A percentile compares a stretch with the other conserved stretches of the same genome.
These are phyloP conservation scores for Dendrobium nobile DNA, from an alignment of 106 monocot genomes.

Conservation along the genomic window DNA sequence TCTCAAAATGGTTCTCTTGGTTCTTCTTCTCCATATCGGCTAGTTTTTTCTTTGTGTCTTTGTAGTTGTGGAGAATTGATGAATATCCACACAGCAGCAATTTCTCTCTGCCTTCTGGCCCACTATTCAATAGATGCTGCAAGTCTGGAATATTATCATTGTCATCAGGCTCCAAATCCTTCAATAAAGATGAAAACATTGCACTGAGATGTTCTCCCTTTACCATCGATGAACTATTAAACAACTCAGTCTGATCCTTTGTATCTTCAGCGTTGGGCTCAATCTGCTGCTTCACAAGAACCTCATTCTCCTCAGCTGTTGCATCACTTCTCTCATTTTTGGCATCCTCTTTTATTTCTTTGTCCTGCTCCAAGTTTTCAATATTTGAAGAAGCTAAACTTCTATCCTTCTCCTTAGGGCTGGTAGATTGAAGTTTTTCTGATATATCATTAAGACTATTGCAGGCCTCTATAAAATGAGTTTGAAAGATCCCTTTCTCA, in stretches of 20 bases:
- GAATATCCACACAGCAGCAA: conserved; percentile 56
- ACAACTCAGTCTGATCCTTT: not conserved
- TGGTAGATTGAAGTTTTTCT: conserved; percentile 21
- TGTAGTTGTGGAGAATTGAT: conserved; percentile 55
- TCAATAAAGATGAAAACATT: not conserved
- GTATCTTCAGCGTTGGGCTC: conserved; percentile 12
- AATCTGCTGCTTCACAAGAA: not conserved
- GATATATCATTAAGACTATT: conserved; percentile 17
- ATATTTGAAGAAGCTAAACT: not conserved
- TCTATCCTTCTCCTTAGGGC: not conserved
- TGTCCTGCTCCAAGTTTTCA: not conserved
- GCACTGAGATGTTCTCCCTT: too few species aligned
- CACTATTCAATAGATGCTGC: not conserved
- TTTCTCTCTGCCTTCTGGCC: conserved; percentile 52
- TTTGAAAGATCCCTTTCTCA: conserved; percentile 17
- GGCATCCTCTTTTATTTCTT: not conserved
- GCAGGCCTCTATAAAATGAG: conserved; percentile 20
- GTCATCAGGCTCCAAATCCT: conserved; percentile 14
- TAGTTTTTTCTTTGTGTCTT: conserved; percentile 59
- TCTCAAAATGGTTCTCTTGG: conserved; percentile 34
- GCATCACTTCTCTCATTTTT: too few species aligned
- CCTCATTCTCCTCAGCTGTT: not conserved
- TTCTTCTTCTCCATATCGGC: conserved; percentile 39
- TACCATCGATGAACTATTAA: not conserved
- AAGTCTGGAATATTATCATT: too few species aligned